Evolutionary conservation across 2,329 filamentous ascomycete genomes (phyloP), one percentile per base, ranked within the genome.

Genomic region (Botryotinia calthae): DNA sequence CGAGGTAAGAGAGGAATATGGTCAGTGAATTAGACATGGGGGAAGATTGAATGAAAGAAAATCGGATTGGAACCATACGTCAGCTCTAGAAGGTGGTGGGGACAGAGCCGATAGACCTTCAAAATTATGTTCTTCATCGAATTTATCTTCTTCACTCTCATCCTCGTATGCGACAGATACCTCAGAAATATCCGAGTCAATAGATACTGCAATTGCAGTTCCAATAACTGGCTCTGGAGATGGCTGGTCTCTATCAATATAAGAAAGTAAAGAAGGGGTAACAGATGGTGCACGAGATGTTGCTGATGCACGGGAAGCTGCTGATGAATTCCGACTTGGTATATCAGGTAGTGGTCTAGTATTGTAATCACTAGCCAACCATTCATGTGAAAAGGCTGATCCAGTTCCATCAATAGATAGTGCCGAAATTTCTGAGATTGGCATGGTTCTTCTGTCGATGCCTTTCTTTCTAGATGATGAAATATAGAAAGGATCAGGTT

Each of bases 221-320:
- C 73, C 72, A 51, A 77, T 62, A 1, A 73, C 42, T 42, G 73
- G 73, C 48, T 75, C 74, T n/a, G 76, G 76, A n/a, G 75, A 77
- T 18, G 59, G 22, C n/a, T 72, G 56, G 31, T 74, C 72, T 62
- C 75, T 70, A 20, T 77, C 75, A 28, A 72, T 40, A 69, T 76
- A 75, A 3, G 68, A 65, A 10, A 71, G 20, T 14, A 77, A 46
- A 9, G 76, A 77, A 20, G 75, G 73, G 22, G 75, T 69, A 34
- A 77, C 70, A 14, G 75, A 77, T 37, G 74, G 71, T 31, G 75
- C 71, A 31, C 70, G 61, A 34, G 75, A 74, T n/a, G 54, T 37
- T 20, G 69, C 37, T 10, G 75, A 73, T 18, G 46, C 70, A 40
- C 44, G 66, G 44, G 65, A 70, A 22, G 59, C 42, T 58, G 58